phyloP scores from a whole-genome alignment of 2,329 filamentous ascomycete genomes.

The Didymella arachidicola region DNA sequence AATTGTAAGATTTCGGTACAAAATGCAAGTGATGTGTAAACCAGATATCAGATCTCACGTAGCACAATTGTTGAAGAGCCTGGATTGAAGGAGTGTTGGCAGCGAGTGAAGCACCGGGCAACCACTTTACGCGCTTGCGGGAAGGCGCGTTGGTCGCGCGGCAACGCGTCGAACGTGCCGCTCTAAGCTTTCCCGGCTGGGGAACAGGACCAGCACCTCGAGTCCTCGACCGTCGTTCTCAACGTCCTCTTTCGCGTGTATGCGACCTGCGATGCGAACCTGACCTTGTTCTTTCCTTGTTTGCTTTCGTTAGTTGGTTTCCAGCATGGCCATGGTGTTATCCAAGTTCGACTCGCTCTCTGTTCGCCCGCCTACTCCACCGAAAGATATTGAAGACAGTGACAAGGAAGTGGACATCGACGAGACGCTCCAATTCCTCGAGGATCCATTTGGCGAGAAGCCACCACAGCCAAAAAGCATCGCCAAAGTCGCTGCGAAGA shows the following conservation, averaged over 20 bases:
- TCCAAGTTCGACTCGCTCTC: conserved; percentile 57
- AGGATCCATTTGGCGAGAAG: conserved; percentile 52
- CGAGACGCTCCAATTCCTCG: conserved; percentile 54
- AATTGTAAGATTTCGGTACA: neutral
- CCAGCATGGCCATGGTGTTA: conserved; percentile 52
- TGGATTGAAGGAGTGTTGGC: neutral
- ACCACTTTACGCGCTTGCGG: conserved; percentile 23
- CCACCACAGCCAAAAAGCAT: conserved; percentile 32
- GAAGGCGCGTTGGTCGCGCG: conserved; percentile 19
- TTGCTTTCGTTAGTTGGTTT: conserved; percentile 34
- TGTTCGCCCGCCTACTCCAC: conserved; percentile 64
- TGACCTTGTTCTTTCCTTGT: conserved; percentile 26
- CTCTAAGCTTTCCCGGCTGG: conserved; percentile 20
- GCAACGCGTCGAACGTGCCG: conserved; percentile 23
- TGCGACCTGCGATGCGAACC: conserved; percentile 38
- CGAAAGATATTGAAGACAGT: conserved; percentile 55
- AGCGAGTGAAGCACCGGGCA: neutral
- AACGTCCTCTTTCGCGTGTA: conserved; percentile 16
- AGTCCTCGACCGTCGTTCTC: conserved; percentile 26
- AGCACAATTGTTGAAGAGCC: too few species aligned
- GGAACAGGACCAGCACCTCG: conserved; percentile 21
- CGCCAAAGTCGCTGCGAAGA: conserved; percentile 23
- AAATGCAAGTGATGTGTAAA: neutral
- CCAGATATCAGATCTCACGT: neutral
- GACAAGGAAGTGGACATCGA: conserved; percentile 47